These are phyloP conservation scores for Paramecium sexaurelia DNA, from an alignment of 73 alveolate genomes.

Conservation along the genomic window DNA sequence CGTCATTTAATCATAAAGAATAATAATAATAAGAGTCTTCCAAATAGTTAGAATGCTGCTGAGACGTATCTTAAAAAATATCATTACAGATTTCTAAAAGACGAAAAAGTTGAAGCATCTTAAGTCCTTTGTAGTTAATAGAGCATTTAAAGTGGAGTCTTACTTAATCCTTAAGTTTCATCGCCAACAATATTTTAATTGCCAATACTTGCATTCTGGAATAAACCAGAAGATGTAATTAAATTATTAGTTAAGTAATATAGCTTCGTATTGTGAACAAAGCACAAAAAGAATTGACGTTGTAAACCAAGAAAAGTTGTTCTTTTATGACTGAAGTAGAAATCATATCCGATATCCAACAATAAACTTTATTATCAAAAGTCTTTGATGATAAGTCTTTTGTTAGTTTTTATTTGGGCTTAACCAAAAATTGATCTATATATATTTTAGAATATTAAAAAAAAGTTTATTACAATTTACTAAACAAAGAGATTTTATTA, in stretches of 20 bases:
- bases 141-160: not conserved
- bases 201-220: not conserved
- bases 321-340: not conserved
- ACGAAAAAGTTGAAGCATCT: slow-evolving; percentile 11
- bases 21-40: not conserved
- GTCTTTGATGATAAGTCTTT: not conserved
- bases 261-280: not conserved
- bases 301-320: not conserved
- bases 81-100: not conserved
- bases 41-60: slow-evolving; percentile 13
- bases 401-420: not conserved
- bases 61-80: not conserved
- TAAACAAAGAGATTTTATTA: not conserved
- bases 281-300: not conserved
- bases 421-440: slow-evolving; percentile 9
- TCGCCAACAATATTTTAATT: not conserved
- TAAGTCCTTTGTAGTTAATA: not conserved
- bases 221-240: slow-evolving; percentile 17
- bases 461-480: no score
- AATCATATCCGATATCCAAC: not conserved
- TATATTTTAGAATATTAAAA: no score
- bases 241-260: not conserved
- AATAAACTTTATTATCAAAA: not conserved
- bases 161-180: not conserved
- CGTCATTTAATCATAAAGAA: not conserved